These are phyloP conservation scores for Starmerella riodocensis DNA, from an alignment of 805 yeast species.

Conservation along the genomic window DNA sequence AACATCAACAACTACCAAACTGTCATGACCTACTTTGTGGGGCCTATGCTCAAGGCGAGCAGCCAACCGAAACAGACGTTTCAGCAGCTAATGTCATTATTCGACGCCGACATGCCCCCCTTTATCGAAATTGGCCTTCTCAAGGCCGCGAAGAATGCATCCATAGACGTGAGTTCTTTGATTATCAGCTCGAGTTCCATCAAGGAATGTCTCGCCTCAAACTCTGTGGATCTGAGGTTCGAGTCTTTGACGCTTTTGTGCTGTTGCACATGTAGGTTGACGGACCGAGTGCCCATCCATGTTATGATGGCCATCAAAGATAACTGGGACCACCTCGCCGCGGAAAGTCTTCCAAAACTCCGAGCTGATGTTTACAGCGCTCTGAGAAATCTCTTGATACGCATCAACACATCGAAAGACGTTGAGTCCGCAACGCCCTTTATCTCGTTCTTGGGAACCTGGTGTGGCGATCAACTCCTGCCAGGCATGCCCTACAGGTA, in stretches of 20 bases:
- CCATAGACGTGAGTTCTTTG: constrained; percentile 11
- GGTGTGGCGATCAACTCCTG: constrained; percentile 31
- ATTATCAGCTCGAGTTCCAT: constrained; percentile 5
- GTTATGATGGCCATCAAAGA: constrained; percentile 35
- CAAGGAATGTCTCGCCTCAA: constrained; percentile 1
- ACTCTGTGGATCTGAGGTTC: constrained; percentile 1
- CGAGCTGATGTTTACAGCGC: constrained; percentile 53
- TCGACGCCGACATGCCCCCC: constrained; percentile 1
- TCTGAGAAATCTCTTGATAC: constrained; percentile 45
- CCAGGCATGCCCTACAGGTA: constrained; percentile 50
- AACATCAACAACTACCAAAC: constrained; percentile 3
- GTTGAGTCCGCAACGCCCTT: constrained; percentile 30
- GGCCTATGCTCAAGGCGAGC: constrained; percentile 13
- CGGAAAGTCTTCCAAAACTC: constrained; percentile 54
- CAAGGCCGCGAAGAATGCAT: constrained; percentile 15
- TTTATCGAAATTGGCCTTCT: constrained; percentile 13
- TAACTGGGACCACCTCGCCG: constrained; percentile 39
- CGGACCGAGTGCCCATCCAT: constrained; percentile 39
- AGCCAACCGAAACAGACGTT: constrained; percentile 1
- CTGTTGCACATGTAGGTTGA: constrained; percentile 46
- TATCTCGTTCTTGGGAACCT: constrained; percentile 30
- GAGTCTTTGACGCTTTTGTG: constrained; percentile 15
- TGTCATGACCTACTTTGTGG: constrained; percentile 13
- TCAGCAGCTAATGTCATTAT: constrained; percentile 3
- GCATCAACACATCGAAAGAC: constrained; percentile 30